Evolutionary conservation across 2,329 filamentous ascomycete genomes (phyloP), one percentile per base, ranked within the genome.

Genomic region (Beauveria caledonica): DNA sequence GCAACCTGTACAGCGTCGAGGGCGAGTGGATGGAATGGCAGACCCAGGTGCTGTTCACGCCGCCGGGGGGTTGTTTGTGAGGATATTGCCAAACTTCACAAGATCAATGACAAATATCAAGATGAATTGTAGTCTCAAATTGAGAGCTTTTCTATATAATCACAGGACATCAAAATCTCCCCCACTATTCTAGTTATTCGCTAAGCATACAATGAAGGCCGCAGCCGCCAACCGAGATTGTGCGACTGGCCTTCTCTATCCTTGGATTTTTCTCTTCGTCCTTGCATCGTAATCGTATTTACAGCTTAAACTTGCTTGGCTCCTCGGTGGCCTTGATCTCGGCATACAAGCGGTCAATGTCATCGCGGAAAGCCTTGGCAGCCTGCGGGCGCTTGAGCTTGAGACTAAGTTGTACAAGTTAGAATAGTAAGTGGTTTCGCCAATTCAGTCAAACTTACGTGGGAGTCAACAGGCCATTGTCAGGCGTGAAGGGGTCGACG

Each of bases 401-500:
- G 39, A 86, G 76, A 44, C 82, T 85, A 63, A 17, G 23, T n/a
- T 15, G 13, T 29, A 36, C 11, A 13, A 11, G 61, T 69, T 52
- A 69, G 62, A 11, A 45, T 17, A 45, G 7, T 13, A 3, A 44
- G 9, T 10, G 3, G 27, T 3, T 25, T 25, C 17, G 44, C 21
- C 29, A 39, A 27, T 23, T 27, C 21, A 5, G 11, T 51, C 17
- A 25, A 25, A 85, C 88, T 85, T 83, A 93, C 89, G 90, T 95
- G 33, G 90, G 90, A 25, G 90, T 94, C 71, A 92, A 76, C 55
- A 97, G 80, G 74, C 96, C 89, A 71, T 99, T 99, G 56, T 96
- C 92, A 64, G 97, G 86, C 1, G 86, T 90, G 69, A 99, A 97
- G 3, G 94, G 94, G 62, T 99, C 94, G 15, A 97, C 68, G 68